Percentiles rank a stretch among this genome's conserved stretches.
These are phyloP conservation scores for Metschnikowia lunata DNA, from an alignment of 805 yeast species.

Conservation along the genomic window DNA sequence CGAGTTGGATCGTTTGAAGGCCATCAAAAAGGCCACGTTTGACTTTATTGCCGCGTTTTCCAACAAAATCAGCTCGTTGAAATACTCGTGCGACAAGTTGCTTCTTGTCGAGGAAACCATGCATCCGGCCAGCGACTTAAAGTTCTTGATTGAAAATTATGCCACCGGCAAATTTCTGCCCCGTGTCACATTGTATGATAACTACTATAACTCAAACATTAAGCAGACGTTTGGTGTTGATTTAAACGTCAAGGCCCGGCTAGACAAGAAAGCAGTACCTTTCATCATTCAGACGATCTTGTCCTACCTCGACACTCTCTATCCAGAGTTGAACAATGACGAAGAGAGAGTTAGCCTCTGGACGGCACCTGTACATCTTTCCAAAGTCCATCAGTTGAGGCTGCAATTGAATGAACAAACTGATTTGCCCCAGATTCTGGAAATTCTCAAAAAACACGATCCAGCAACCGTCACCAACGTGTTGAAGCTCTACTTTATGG, in stretches of 20 bases:
- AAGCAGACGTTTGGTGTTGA: constrained; percentile 78
- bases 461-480: constrained; percentile 65
- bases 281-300: constrained; percentile 57
- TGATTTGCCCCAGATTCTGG: constrained; percentile 28
- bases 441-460: constrained; percentile 33
- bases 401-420: constrained; percentile 42
- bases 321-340: constrained; percentile 68
- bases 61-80: constrained; percentile 54
- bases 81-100: constrained; percentile 56
- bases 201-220: constrained; percentile 67
- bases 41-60: constrained; percentile 69
- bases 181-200: constrained; percentile 67
- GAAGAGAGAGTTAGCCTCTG: constrained; percentile 63
- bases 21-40: constrained; percentile 67
- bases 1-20: constrained; percentile 72
- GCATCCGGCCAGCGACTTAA: constrained; percentile 63
- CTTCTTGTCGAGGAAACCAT: constrained; percentile 65
- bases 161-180: constrained; percentile 76
- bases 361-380: constrained; percentile 61
- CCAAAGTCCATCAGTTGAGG: constrained; percentile 59
- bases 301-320: constrained; percentile 61
- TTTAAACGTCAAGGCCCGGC: constrained; percentile 62
- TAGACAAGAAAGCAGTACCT: constrained; percentile 73
- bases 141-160: constrained; percentile 60
- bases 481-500: constrained; percentile 68